Evolutionary conservation across 345 rosid genomes (phyloP).

Genomic region (Microcos paniculata): DNA sequence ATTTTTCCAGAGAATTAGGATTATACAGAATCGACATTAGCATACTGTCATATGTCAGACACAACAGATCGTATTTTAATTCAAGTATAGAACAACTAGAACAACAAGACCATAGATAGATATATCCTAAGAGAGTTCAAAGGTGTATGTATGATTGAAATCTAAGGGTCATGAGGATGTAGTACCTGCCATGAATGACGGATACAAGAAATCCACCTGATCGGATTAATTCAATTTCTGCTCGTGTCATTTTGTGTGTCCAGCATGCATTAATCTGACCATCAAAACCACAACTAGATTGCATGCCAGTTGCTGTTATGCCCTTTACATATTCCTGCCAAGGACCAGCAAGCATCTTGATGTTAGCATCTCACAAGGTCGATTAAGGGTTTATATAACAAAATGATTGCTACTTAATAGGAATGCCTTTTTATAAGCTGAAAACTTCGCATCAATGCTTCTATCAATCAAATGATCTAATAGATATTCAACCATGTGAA

Average conservation of each 20-base stretch:
- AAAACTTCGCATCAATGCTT: neutral
- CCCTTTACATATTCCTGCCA: constrained; percentile 89
- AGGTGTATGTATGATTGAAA: neutral
- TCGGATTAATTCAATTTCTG: constrained; percentile 64
- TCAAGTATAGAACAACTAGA: neutral
- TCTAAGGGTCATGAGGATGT: neutral
- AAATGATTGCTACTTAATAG: neutral
- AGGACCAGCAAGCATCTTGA: neutral
- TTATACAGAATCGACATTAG: neutral
- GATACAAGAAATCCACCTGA: constrained; percentile 85
- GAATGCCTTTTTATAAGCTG: neutral
- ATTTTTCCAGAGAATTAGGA: neutral
- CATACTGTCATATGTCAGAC: neutral
- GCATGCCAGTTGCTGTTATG: constrained; percentile 93
- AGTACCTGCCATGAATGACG: constrained; percentile 92
- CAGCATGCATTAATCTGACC: constrained; percentile 98
- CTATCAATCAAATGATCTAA: neutral
- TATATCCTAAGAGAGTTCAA: neutral
- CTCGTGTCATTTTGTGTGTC: constrained; percentile 69
- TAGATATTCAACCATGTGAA: neutral
- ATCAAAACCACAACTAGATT: constrained; percentile 74
- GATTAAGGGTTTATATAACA: neutral
- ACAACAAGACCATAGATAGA: neutral
- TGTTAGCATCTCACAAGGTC: neutral
- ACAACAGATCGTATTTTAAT: neutral